phyloP scores from a whole-genome alignment of 164 flowering plant species.

The Berberis thunbergii region DNA sequence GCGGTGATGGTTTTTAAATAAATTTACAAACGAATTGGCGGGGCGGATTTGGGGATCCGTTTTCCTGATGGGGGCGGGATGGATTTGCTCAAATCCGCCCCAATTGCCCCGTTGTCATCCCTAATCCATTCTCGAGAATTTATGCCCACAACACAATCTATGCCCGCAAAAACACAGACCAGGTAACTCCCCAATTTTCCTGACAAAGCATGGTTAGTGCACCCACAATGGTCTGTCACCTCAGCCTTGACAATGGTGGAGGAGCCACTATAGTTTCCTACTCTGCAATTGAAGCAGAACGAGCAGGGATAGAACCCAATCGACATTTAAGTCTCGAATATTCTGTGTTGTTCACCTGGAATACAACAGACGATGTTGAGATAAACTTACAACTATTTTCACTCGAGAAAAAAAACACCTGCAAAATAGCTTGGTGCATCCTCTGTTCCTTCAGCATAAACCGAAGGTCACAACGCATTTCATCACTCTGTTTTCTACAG shows the following conservation, averaged over 20 bases:
- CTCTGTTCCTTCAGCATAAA: conserved; percentile 16
- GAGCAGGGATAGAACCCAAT: conserved; percentile 21
- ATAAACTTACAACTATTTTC: background rate
- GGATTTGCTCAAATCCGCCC: too few relatives aligned
- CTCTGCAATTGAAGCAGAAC: conserved; percentile 31
- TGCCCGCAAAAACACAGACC: conserved; percentile 7
- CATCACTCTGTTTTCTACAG: conserved; percentile 5
- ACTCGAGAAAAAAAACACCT: background rate
- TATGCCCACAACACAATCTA: background rate
- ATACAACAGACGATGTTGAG: conserved; percentile 10
- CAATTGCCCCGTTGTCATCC: conserved; percentile 2
- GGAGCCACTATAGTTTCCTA: conserved; percentile 12
- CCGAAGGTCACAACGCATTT: conserved; percentile 12
- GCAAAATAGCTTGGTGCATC: conserved; percentile 13
- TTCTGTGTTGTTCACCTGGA: conserved; percentile 22
- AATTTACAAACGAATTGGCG: too few relatives aligned
- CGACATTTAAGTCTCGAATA: conserved; percentile 9
- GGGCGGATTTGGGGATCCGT: too few relatives aligned
- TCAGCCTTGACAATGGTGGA: conserved; percentile 29
- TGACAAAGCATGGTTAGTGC: conserved; percentile 21
- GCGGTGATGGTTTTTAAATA: too few relatives aligned
- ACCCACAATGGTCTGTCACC: conserved; percentile 16
- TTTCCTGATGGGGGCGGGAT: too few relatives aligned
- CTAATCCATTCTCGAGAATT: background rate
- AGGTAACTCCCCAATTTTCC: conserved; percentile 17